Base-by-base conservation (phyloP, 2,329 filamentous ascomycete genomes). In the Colletotrichum lupini region DNA sequence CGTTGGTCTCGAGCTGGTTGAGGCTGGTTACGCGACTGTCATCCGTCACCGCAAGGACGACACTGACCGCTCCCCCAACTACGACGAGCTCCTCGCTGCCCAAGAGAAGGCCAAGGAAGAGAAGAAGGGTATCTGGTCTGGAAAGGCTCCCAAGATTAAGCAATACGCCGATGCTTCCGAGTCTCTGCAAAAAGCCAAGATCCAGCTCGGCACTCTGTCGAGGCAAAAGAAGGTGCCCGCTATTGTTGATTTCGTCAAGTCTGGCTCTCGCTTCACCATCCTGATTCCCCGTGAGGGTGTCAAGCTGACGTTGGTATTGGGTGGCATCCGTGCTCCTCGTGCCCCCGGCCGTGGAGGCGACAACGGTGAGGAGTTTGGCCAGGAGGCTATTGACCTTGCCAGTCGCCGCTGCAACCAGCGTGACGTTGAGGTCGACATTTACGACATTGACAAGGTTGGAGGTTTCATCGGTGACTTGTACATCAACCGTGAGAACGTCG, bases 401-500 rank as follows among this genome's bases (percentile, higher is more conserved):
- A 95, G 94, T 83, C 92, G 91, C 79, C 91, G 95, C 71, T 95
- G 93, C 85, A 93, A 95, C 87, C 97, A 99, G 86, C 92, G 97
- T 67, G 97, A 99, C 82, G 95, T 97, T 61, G 96, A 98, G 83
- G 94, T 99, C 72, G 95, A 99, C 78, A 93, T 99, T 24, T 92
- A 98, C 82, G 95, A 95, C 78, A 94, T 95, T 77, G 97, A 99
- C 88, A 98, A 98, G 87, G 92, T 97, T 30, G 97, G 97, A 78
- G 97, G 97, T 49, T 99, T 99, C 87, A 98, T 99, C 77, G 97
- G 97, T 68, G 94, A 95, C 16, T 88, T 99, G 28, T 98, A 95
- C 82, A 90, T 99, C 82, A 96, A 95, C 87, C 94, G 95, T 66
- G 96, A 98, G 84, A 98, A 94, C 86, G 97, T 99, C 80, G 94